Evolutionary conservation across 306 rosid genomes (phyloP).

Genomic region (Lagenaria siceraria): DNA sequence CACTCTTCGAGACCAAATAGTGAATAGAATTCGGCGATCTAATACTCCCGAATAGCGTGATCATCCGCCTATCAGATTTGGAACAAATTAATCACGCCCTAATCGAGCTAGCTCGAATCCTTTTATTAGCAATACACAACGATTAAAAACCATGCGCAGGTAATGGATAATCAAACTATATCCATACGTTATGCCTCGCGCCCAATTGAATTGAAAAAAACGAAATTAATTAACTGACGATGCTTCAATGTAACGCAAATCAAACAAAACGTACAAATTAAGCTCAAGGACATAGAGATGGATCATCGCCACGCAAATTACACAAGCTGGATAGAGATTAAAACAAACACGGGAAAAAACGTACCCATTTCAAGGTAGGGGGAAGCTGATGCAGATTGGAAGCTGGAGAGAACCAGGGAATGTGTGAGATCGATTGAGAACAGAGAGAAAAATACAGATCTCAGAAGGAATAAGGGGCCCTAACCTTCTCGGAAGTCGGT

Average conservation of each 20-base stretch:
- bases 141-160: neutral
- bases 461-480: constrained; percentile 6
- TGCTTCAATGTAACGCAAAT: constrained; percentile 4
- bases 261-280: neutral
- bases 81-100: neutral
- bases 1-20: neutral
- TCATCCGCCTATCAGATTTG: neutral
- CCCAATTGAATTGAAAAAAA: neutral
- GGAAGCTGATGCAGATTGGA: constrained; percentile 13
- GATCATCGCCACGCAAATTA: neutral
- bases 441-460: constrained; percentile 11
- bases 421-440: constrained; percentile 17
- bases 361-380: neutral
- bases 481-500: constrained; percentile 1
- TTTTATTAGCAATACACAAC: neutral
- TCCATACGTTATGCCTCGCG: neutral
- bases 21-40: neutral
- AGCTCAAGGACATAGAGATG: neutral
- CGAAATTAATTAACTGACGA: constrained; percentile 6
- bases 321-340: neutral
- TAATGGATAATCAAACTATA: neutral
- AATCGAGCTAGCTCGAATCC: neutral
- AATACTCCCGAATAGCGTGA: neutral
- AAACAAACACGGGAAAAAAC: constrained; percentile 1
- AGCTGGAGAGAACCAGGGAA: constrained; percentile 8